Evolutionary conservation across 2,329 filamentous ascomycete species (phyloP).

Genomic region (Diaporthe sp.): DNA sequence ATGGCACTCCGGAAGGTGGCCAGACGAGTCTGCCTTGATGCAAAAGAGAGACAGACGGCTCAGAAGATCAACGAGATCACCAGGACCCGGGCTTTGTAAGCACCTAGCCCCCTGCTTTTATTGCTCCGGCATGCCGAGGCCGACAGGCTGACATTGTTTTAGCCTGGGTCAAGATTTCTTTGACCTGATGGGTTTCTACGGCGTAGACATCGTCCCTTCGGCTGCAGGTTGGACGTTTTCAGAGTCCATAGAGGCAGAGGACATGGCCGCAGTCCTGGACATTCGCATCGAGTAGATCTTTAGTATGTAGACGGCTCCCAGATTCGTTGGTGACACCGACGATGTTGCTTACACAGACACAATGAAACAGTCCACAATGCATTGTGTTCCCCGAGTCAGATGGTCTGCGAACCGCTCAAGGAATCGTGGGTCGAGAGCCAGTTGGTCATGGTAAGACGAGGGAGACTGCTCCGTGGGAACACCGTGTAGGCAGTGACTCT

Average conservation of each 20-base stretch:
- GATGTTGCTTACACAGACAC: not conserved
- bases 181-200: not conserved
- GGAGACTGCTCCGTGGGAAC: too few relatives aligned
- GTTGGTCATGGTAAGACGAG: not conserved
- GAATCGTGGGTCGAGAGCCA: not conserved
- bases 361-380: not conserved
- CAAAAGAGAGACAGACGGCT: rapidly evolving
- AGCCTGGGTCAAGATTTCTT: not conserved
- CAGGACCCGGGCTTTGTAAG: not conserved
- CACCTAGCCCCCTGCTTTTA: not conserved
- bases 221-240: not conserved
- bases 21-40: not conserved
- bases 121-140: not conserved
- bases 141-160: not conserved
- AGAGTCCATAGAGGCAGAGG: not conserved
- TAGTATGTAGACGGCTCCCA: not conserved
- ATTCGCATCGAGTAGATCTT: not conserved
- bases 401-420: not conserved
- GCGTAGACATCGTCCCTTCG: not conserved
- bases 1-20: not conserved
- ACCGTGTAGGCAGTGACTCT: not conserved
- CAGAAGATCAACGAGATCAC: not conserved
- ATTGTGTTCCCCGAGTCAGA: not conserved
- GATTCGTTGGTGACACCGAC: not conserved
- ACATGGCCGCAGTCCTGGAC: not conserved